phyloP scores from a whole-genome alignment of 2,329 filamentous ascomycete species.

The Dactylellina haptotyla region DNA sequence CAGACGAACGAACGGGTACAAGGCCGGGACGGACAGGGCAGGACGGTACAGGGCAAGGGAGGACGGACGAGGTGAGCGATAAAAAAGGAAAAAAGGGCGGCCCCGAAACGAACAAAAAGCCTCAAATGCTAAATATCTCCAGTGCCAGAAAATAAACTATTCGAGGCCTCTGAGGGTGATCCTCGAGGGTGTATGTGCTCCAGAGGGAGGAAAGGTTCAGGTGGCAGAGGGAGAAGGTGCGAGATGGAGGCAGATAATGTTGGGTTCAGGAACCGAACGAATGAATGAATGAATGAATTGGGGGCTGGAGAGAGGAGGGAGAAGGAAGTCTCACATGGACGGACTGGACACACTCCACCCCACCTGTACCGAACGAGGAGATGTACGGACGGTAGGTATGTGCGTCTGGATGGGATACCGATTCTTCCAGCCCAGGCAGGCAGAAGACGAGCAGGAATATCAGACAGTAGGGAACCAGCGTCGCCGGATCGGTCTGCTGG shows the following conservation, averaged over 20 bases:
- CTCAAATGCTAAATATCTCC: conserved; percentile 40
- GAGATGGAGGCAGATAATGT: conserved; percentile 47
- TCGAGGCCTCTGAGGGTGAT: conserved; percentile 1
- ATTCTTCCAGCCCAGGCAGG: too few species aligned
- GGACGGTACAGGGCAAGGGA: background rate
- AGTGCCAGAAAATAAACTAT: conserved; percentile 7
- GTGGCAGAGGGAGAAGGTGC: conserved; percentile 20
- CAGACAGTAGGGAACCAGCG: conserved; percentile 27
- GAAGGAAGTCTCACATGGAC: conserved; percentile 46
- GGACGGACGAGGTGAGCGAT: conserved; percentile 27
- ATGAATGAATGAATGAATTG: conserved; percentile 40
- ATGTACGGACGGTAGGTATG: background rate
- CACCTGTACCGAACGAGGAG: background rate
- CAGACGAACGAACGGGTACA: conserved; percentile 48
- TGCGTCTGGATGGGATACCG: too few species aligned
- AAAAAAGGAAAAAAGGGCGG: conserved; percentile 43
- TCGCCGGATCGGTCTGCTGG: conserved; percentile 53
- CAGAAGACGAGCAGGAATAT: conserved; percentile 24
- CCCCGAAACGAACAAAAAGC: conserved; percentile 51
- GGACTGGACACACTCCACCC: background rate
- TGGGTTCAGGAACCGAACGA: conserved; percentile 52
- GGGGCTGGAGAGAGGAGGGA: conserved; percentile 43
- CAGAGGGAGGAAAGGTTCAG: conserved; percentile 9
- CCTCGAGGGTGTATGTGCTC: background rate
- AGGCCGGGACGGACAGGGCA: conserved; percentile 5